These are phyloP conservation scores for Aurantiochytrium sp. DNA, from an alignment of 108 stramenopile species.

Conservation along the genomic window DNA sequence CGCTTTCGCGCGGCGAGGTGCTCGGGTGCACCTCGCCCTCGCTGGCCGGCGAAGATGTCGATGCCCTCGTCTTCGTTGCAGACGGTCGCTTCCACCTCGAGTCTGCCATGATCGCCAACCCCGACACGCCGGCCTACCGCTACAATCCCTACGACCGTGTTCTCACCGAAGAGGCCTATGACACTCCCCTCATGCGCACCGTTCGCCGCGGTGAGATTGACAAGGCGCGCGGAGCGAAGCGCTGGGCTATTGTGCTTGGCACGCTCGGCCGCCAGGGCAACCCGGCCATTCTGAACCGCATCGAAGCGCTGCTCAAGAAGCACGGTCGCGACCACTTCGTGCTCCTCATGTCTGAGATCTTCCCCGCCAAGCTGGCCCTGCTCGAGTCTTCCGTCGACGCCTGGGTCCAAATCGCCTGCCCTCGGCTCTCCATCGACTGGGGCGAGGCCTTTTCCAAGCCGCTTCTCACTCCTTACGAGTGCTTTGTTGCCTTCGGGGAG, in stretches of 20 bases:
- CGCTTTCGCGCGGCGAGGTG: slow-evolving; percentile 75
- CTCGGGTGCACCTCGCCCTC: slow-evolving; percentile 92
- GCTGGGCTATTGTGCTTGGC: slow-evolving; percentile 85
- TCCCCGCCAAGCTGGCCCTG: slow-evolving; percentile 75
- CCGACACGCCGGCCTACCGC: slow-evolving; percentile 72
- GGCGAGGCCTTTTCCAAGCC: slow-evolving; percentile 69
- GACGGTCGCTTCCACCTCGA: slow-evolving; percentile 98
- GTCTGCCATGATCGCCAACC: slow-evolving; percentile 93
- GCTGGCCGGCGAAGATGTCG: slow-evolving; percentile 49
- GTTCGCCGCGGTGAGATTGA: slow-evolving; percentile 60
- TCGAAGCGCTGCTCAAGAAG: slow-evolving; percentile 56
- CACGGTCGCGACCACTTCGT: slow-evolving; percentile 64
- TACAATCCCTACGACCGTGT: slow-evolving; percentile 93
- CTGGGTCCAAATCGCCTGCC: slow-evolving; percentile 99
- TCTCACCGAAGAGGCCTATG: slow-evolving; percentile 83
- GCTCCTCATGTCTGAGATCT: slow-evolving; percentile 83
- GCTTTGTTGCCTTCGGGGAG: slow-evolving; percentile 46
- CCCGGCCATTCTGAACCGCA: slow-evolving; percentile 75
- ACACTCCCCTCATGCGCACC: slow-evolving; percentile 74
- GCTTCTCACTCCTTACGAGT: slow-evolving; percentile 61
- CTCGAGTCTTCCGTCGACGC: slow-evolving; percentile 67
- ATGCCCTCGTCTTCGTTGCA: slow-evolving; percentile 82
- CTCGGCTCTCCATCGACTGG: slow-evolving; percentile 92
- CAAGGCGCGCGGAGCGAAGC: slow-evolving; percentile 44
- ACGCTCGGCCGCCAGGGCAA: slow-evolving; percentile 98